These are phyloP conservation scores for Aspergillus pseudotamarii DNA, from an alignment of 2,329 filamentous ascomycete genomes.

Conservation along the genomic window DNA sequence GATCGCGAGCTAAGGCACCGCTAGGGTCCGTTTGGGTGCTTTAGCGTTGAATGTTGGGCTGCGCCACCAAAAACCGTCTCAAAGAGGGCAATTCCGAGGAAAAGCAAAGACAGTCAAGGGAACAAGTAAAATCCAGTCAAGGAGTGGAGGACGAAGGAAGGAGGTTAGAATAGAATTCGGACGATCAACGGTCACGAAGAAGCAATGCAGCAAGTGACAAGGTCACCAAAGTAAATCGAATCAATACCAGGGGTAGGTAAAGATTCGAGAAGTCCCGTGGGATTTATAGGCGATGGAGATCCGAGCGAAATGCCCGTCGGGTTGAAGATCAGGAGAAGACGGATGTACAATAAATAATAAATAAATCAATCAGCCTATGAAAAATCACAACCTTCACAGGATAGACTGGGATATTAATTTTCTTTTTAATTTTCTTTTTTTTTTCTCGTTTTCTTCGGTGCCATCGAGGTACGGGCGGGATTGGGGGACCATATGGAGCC, in stretches of 20 bases:
- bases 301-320: slow-evolving; percentile 15
- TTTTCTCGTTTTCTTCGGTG: slow-evolving; percentile 12
- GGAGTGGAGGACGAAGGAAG: slow-evolving; percentile 4
- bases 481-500: slow-evolving; percentile 16
- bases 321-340: slow-evolving; percentile 10
- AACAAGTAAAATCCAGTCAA: slow-evolving; percentile 4
- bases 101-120: slow-evolving; percentile 2
- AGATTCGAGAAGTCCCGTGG: slow-evolving; percentile 10
- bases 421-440: slow-evolving; percentile 18
- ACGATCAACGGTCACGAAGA: slow-evolving; percentile 16
- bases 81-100: slow-evolving; percentile 7
- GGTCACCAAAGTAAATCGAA: slow-evolving; percentile 3
- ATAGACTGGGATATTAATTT: slow-evolving; percentile 14
- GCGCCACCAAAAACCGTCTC: slow-evolving; percentile 18
- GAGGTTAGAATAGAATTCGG: slow-evolving; percentile 11
- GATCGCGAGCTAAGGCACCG: slow-evolving; percentile 18
- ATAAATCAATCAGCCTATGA: slow-evolving; percentile 11
- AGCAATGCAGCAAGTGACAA: not conserved
- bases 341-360: slow-evolving; percentile 13
- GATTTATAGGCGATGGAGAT: slow-evolving; percentile 20
- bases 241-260: not conserved
- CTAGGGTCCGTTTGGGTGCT: slow-evolving; percentile 18
- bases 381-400: slow-evolving; percentile 1
- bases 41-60: slow-evolving; percentile 21
- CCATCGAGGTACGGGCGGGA: slow-evolving; percentile 14